A percentile compares a stretch with the other conserved stretches of the same genome.
Evolutionary conservation across 164 flowering plant species (phyloP).

Genomic region (Stephania cephalantha): DNA sequence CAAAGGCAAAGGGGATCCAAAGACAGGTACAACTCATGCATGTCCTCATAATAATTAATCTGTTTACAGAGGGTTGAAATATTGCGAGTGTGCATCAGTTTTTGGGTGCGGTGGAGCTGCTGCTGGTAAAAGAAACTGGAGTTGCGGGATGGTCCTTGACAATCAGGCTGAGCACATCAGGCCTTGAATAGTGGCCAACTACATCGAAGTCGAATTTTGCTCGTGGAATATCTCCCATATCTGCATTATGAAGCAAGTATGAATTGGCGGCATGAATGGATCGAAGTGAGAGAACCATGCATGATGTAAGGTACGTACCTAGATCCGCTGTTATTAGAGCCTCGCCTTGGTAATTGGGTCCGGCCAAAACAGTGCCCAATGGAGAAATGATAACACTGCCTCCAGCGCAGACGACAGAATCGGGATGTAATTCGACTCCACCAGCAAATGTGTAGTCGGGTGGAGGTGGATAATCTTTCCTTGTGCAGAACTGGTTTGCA

Average conservation of each 20-base stretch:
- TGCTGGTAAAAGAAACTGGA: conserved; percentile 50
- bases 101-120: conserved; percentile 27
- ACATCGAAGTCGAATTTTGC: conserved; percentile 83
- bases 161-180: conserved; percentile 63
- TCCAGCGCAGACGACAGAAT: conserved; percentile 84
- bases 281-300: no score
- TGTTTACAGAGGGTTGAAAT: no score
- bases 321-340: conserved; percentile 60
- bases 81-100: no score
- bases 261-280: no score
- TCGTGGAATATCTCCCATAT: conserved; percentile 71
- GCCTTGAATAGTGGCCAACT: conserved; percentile 81
- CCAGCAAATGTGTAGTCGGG: conserved; percentile 64
- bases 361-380: conserved; percentile 56
- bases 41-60: neutral
- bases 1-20: neutral
- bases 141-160: conserved; percentile 55
- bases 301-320: conserved; percentile 22
- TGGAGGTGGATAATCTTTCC: conserved; percentile 86
- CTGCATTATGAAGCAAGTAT: conserved; percentile 24
- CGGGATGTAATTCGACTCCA: conserved; percentile 28
- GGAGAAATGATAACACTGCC: conserved; percentile 80
- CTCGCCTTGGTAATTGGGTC: conserved; percentile 70
- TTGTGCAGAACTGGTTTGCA: conserved; percentile 77
- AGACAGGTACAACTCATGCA: neutral